These are phyloP conservation scores for Pinus tabuliformis DNA, from an alignment of 75 land plant species.

Conservation along the genomic window DNA sequence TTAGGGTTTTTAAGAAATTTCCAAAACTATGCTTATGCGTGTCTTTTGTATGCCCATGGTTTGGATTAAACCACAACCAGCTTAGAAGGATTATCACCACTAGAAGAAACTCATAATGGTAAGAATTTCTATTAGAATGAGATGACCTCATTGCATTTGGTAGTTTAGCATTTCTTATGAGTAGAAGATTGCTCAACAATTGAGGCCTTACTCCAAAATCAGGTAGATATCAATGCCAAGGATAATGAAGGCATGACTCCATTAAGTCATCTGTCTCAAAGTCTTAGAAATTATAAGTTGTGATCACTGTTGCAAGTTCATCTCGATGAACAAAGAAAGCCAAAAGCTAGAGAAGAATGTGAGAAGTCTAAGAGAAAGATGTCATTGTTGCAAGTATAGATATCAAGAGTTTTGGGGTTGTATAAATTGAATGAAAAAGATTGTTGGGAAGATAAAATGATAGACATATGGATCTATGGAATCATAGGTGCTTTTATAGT, in stretches of 20 bases:
- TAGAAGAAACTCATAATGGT: too few species aligned
- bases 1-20: too few species aligned
- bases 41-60: too few species aligned
- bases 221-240: constrained; percentile 72
- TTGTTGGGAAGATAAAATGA: too few species aligned
- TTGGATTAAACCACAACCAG: too few species aligned
- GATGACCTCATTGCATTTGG: constrained; percentile 90
- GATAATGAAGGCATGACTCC: constrained; percentile 87
- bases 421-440: too few species aligned
- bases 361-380: constrained; percentile 50
- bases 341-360: constrained; percentile 61
- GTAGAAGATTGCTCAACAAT: constrained; percentile 58
- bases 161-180: constrained; percentile 70
- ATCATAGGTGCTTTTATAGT: too few species aligned
- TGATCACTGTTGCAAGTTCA: constrained; percentile 44
- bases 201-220: constrained; percentile 55
- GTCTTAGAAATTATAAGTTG: constrained; percentile 63
- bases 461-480: too few species aligned
- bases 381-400: constrained; percentile 59
- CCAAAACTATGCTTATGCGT: too few species aligned
- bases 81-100: too few species aligned
- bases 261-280: constrained; percentile 66
- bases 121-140: constrained; percentile 54
- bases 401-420: too few species aligned
- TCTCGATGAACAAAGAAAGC: constrained; percentile 60